These are phyloP conservation scores for Lagenaria siceraria DNA, from an alignment of 306 rosid species.

Conservation along the genomic window DNA sequence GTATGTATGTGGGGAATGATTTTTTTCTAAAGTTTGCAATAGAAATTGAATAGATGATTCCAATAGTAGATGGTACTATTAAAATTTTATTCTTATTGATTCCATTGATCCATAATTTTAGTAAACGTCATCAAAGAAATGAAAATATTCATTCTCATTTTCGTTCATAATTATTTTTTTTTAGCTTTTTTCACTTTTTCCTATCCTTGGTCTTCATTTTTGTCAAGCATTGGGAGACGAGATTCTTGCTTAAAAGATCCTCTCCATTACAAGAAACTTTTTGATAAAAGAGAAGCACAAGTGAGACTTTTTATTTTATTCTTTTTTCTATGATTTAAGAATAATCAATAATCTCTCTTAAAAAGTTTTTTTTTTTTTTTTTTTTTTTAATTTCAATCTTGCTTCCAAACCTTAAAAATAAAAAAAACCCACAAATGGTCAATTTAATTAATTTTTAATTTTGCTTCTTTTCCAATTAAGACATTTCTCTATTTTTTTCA, in stretches of 20 bases:
- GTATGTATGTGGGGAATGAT: background rate
- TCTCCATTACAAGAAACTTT: background rate
- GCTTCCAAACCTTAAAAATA: background rate
- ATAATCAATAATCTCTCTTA: too few relatives aligned
- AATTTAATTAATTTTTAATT: too few relatives aligned
- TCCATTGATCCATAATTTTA: background rate
- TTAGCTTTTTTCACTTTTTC: too few relatives aligned
- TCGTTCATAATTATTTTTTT: background rate
- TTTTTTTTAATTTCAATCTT: background rate
- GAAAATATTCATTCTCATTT: background rate
- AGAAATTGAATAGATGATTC: too few relatives aligned
- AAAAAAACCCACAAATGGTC: background rate
- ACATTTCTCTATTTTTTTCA: too few relatives aligned
- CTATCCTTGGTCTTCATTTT: too few relatives aligned
- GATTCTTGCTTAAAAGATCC: background rate
- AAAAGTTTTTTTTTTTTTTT: too few relatives aligned
- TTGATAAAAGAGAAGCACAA: background rate
- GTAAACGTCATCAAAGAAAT: background rate
- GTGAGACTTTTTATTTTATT: background rate
- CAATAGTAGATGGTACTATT: too few relatives aligned
- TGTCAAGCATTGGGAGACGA: background rate
- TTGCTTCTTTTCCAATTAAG: too few relatives aligned
- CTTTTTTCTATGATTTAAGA: too few relatives aligned
- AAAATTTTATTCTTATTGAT: background rate
- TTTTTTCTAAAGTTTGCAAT: too few relatives aligned